Base-by-base conservation (phyloP, 2,329 filamentous ascomycete genomes). In the Beauveria bassiana region DNA sequence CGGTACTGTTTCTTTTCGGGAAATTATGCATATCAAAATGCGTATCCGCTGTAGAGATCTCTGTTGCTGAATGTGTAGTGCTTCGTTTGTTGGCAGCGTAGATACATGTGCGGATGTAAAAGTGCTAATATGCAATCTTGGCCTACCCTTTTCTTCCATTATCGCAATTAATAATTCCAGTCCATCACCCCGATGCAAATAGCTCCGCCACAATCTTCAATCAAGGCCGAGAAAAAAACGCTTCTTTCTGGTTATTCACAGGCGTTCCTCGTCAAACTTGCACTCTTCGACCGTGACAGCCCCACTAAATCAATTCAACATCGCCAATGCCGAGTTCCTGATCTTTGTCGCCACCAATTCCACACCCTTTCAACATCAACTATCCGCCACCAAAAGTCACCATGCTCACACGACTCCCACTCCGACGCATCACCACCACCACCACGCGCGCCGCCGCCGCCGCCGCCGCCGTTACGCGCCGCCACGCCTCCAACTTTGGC, bases 401-500 rank as follows among this genome's bases (percentile, higher is more conserved):
- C 34, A 54, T 57, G 18, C 61, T 43, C 47, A 26, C 58, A 55
- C 43, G 55, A 64, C 28, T 57, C 59, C 46, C 24, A 26, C 61
- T 22, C 61, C 67, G 61, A 68, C 68, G 58, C 61, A 62, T 26
- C 62, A 57, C 55, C 64, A 58, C 55, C 56, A 31, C 47, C 56
- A 34, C 49, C 26, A 20, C 26, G 31, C 50, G 50, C 28, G 34
- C 34, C 42, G 57, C 51, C 26, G 22, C 22, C 22, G 16, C 52
- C 61, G 47, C 31, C 51, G 61, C 43, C 31, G 49, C 51, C 52
- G 46, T 64, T 61, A 59, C 62, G 61, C 70, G 67, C 65, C 67
- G 70, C 65, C 69, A 70, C 66, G 73, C 76, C 68, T 72, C 74
- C 62, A 66, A 76, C 65, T 83, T 81, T 75, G 72, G 75, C 61